These are phyloP conservation scores for Henckelia pumila DNA, from an alignment of 257 asterid species.

Conservation along the genomic window DNA sequence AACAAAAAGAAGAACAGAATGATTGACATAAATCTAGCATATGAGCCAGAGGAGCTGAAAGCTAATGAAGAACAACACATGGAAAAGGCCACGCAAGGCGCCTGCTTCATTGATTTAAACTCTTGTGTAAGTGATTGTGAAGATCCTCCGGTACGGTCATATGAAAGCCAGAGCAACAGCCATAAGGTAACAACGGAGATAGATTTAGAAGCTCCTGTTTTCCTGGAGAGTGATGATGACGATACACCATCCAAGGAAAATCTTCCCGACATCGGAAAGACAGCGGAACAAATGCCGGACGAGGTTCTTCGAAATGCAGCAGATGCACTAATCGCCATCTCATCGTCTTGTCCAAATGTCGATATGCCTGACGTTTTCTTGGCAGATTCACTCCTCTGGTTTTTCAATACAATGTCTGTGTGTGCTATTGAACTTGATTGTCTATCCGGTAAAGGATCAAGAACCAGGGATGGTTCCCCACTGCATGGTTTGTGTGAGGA, in stretches of 20 bases:
- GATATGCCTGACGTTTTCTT: constrained; percentile 27
- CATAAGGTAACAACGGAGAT: constrained; percentile 32
- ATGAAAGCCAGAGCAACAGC: constrained; percentile 18
- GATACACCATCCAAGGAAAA: constrained; percentile 21
- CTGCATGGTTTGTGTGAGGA: constrained; percentile 29
- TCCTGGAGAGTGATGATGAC: constrained; percentile 40
- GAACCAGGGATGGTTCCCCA: constrained; percentile 10
- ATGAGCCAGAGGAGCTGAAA: constrained; percentile 44
- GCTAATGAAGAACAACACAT: constrained; percentile 21
- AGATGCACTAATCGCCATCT: constrained; percentile 39
- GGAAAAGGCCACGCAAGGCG: constrained; percentile 19
- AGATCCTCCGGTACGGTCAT: constrained; percentile 25
- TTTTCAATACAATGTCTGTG: constrained; percentile 37
- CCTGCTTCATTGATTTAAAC: constrained; percentile 35
- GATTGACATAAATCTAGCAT: constrained; percentile 79
- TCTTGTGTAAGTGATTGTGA: constrained; percentile 37
- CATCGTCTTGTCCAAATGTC: constrained; percentile 28
- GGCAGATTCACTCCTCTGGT: constrained; percentile 27
- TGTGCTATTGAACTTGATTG: constrained; percentile 27
- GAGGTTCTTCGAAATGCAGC: constrained; percentile 43
- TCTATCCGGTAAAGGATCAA: constrained; percentile 24
- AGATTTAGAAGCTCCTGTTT: constrained; percentile 45
- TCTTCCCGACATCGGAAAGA: constrained; percentile 15
- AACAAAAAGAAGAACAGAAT: constrained; percentile 41
- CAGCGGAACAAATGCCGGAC: constrained; percentile 24